Evolutionary conservation across 129 eudicot species (phyloP), one percentile per base, ranked within the genome.

Genomic region (Ambrosia trifida): DNA sequence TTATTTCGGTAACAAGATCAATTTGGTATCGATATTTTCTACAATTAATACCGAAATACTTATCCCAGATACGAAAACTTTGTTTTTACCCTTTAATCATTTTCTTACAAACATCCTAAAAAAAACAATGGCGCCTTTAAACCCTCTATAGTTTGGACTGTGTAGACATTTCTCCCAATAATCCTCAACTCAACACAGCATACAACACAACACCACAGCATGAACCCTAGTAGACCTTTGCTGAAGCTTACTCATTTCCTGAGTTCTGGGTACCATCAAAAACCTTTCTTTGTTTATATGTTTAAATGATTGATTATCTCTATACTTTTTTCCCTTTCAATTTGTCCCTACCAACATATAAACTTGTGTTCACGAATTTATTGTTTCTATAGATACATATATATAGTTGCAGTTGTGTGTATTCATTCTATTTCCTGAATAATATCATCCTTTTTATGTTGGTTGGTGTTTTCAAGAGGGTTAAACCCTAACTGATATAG

Each of bases 201-300:
- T 76, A n/a, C n/a, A n/a, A 24, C 28, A 24, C 28, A 24, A 24
- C 28, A 24, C 28, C 28, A 24, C 68, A 13, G 64, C 53, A 76
- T 76, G 80, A 76, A 76, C 80, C 75, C 80, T 76, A 69, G 70
- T 76, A 69, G 70, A 68, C 13, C 75, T 6, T 68, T 33, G 24
- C 5, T 68, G 17, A 76, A 76, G 64, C 80, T 76, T 59, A 68
- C 75, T 47, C 75, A 68, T 20, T 10, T 76, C 69, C 75, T 76
- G 6, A 76, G 47, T 59, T 46, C 75, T 13, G 47, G 80, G 80
- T 76, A 76, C 69, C 11, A 12, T 20, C 7, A 53, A 8, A 6
- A 16, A 16, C 66, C 31, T 31, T 8, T 61, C 4, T 61, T 62
- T 35, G n/a, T 31, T 50, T 57, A 4, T 58, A 17, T 62, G n/a